Conservation (phyloP, 768 basidiomycete species). For the Amylocystis lapponica region DNA sequence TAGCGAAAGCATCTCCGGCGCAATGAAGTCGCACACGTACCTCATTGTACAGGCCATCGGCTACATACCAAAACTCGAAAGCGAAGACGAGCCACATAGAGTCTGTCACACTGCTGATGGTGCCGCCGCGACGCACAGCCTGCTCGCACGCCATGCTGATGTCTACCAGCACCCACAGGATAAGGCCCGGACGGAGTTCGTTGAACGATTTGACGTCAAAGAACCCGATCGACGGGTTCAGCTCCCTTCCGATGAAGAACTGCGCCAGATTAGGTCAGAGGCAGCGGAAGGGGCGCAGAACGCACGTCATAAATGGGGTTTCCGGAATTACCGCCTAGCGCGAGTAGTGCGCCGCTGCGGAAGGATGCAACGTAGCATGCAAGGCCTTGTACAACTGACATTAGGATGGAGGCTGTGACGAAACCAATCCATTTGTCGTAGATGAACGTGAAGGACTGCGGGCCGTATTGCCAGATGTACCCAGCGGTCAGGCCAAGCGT, state of each 20-base stretch:
- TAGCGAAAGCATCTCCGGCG: background rate
- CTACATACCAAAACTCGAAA: slow-evolving; percentile 86
- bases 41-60: slow-evolving; percentile 88
- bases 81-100: slow-evolving; percentile 85
- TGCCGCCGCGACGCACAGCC: slow-evolving; percentile 69
- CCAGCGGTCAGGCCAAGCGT: slow-evolving; percentile 70
- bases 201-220: slow-evolving; percentile 75
- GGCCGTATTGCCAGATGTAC: slow-evolving; percentile 66
- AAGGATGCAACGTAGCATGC: slow-evolving; percentile 71
- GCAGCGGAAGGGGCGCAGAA: slow-evolving; percentile 7
- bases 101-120: slow-evolving; percentile 62
- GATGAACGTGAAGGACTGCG: slow-evolving; percentile 78
- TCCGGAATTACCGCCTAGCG: slow-evolving; percentile 89
- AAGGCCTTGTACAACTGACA: slow-evolving; percentile 71
- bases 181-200: slow-evolving; percentile 86
- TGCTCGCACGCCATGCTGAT: slow-evolving; percentile 91
- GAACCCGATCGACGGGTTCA: slow-evolving; percentile 81
- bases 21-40: slow-evolving; percentile 32
- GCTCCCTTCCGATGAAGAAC: slow-evolving; percentile 92
- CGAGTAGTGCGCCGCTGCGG: slow-evolving; percentile 63
- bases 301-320: slow-evolving; percentile 87
- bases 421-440: slow-evolving; percentile 93
- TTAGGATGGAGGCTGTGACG: slow-evolving; percentile 72
- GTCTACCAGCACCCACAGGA: slow-evolving; percentile 88
- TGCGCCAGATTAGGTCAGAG: slow-evolving; percentile 23